A percentile compares a stretch with the other conserved stretches of the same genome.
phyloP scores from a whole-genome alignment of 768 basidiomycete genomes.

The Lactarius pseudohatsudake region DNA sequence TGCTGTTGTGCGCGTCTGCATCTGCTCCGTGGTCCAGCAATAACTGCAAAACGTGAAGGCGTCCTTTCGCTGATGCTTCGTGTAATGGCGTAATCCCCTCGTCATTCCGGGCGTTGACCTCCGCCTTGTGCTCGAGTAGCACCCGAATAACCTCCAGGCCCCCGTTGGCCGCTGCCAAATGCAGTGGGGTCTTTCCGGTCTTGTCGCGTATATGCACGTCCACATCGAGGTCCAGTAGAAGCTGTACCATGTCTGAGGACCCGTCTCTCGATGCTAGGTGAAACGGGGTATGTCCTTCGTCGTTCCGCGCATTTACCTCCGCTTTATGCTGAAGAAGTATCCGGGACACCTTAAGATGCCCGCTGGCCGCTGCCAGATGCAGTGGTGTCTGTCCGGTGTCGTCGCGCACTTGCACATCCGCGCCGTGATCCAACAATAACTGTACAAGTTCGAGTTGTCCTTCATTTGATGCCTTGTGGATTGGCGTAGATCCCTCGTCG shows the following conservation, averaged over 20 bases:
- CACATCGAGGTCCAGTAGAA: neutral
- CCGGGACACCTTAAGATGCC: neutral
- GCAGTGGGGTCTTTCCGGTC: neutral
- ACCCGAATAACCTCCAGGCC: neutral
- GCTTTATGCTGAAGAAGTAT: neutral
- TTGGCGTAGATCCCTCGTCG: neutral
- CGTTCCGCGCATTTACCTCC: neutral
- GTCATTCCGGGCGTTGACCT: neutral
- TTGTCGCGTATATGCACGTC: neutral
- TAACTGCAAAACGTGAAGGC: neutral
- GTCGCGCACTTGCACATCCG: neutral
- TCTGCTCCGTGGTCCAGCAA: neutral
- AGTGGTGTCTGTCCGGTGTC: neutral
- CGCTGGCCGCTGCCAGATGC: neutral
- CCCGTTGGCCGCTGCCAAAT: neutral
- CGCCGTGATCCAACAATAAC: neutral
- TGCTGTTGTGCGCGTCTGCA: neutral
- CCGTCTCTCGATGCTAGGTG: neutral
- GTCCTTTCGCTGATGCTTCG: neutral
- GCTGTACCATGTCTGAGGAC: neutral
- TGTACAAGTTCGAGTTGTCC: neutral
- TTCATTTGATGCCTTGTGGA: neutral
- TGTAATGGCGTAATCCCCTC: neutral
- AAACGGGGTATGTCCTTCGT: neutral
- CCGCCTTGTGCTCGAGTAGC: neutral